Evolutionary conservation across 164 flowering plant genomes (phyloP), one percentile per base, ranked within the genome.

Genomic region (Malania oleifera): DNA sequence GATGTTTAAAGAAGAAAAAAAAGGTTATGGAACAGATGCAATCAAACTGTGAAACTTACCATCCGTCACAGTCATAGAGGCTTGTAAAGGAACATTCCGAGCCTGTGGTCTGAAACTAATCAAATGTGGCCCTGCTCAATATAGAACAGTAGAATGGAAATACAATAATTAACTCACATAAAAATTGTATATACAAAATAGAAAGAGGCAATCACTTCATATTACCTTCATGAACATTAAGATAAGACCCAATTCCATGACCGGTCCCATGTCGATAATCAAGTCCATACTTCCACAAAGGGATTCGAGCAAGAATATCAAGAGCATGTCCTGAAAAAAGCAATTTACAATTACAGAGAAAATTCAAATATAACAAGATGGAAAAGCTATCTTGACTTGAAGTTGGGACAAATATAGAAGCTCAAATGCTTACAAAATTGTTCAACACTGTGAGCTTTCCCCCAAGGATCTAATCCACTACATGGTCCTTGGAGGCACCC

Each of bases 251-350:
- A 61, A 95, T 66, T 52, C 99, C 99, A 70, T 95, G 99, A 50
- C 99, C 99, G 61, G 97, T 95, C 35, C 99, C 99, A 80, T 95
- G 99, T 64, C 97, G 85, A 69, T 91, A 95, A 76, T 95, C 99
- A 79, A 95, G 96, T 46, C 99, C 99, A 71, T 77, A 29, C 76
- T 79, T 85, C 99, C 99, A 95, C 67, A 91, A 72, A 31, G 95
- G 93, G 59, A 84, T 50, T 64, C 97, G 83, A 66, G 99, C 97
- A 75, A 93, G 95, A 79, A 85, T 69, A 68, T 93, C 98, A 49
- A 93, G 85, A 49, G 86, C 62, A 69, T 82, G 73, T 51, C 97
- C 98, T 89, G 71, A 26, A 56, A 62, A 31, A 65, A 61, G 55
- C 14, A 52, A 31, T 47, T 37, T 14, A 19, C 19, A n/a, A 52